Base-by-base conservation (phyloP, 345 rosid genomes). In the Gossypium anomalum region DNA sequence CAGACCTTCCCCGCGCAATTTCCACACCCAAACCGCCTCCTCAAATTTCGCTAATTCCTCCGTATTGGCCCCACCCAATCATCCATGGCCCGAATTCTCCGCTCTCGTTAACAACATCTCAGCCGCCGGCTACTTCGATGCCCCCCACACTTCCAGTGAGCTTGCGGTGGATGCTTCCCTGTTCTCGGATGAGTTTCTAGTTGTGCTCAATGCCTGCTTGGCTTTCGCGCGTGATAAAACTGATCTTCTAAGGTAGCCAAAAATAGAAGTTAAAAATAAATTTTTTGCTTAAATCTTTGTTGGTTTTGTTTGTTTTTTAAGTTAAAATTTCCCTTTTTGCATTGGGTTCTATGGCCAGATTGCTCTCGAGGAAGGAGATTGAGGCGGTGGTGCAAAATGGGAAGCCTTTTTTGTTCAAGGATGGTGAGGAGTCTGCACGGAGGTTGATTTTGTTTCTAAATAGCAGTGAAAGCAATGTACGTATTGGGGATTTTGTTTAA, bases 351-450 rank as follows among this genome's bases (percentile, higher is more conserved):
- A 29, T 66, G 48, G 53, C 72, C 71, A 95, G 99, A 85, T 81
- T 81, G 86, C 84, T 95, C 44, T 76, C 97, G 27, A 85, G 85
- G 86, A 86, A 85, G 67, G 97, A 93, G 41, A 78, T 93, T 4
- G 87, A 87, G 82, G 85, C 85, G 65, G 77, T 95, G 72, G 91
- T 89, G 45, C 82, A 76, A 65, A 86, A 85, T 75, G 93, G 84
- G 64, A 73, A 74, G 62, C 96, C 98, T 0, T 86, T 81, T 72
- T 76, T 91, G 78, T 95, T 95, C 75, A 85, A 70, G 80, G 84
- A 81, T 34, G 88, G 83, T 11, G 83, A 88, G 16, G 92, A 85
- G 47, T 88, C 98, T 2, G 72, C 79, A 14, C 81, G 83, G 74
- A 89, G 81, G 85, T 80, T 95, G 93, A 80, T 77, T 58, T 76